Conservation (phyloP, 2,329 filamentous ascomycete genomes). For the Cladosporium oxysporum region DNA sequence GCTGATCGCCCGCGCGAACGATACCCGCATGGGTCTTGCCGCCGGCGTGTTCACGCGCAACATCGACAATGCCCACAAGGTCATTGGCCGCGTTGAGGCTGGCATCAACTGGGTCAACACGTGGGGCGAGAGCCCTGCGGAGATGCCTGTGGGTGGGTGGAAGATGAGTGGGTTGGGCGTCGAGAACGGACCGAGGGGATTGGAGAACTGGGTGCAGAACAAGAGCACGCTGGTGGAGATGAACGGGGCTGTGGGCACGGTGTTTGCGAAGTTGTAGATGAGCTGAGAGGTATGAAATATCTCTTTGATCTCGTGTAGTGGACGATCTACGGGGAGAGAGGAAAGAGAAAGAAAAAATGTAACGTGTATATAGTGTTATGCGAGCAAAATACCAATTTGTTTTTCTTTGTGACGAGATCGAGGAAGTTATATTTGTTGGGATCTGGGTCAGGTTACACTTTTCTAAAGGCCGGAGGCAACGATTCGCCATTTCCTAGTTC, state of each 20-base stretch:
- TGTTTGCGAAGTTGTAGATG: constrained; percentile 53
- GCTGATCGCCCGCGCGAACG: constrained; percentile 71
- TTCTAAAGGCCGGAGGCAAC: not conserved
- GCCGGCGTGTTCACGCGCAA: constrained; percentile 81
- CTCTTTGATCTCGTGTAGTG: not conserved
- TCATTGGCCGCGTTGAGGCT: constrained; percentile 71
- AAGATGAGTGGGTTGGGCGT: constrained; percentile 86
- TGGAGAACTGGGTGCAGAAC: constrained; percentile 81
- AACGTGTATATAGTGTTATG: not conserved
- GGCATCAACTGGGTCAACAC: constrained; percentile 93
- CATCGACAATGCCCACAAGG: constrained; percentile 70
- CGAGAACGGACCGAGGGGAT: constrained; percentile 78
- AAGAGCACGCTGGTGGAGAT: constrained; percentile 89
- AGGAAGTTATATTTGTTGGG: not conserved
- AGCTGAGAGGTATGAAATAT: not conserved
- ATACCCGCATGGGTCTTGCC: constrained; percentile 75
- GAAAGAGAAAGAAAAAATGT: not conserved
- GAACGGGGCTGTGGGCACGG: constrained; percentile 67
- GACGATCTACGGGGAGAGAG: not conserved
- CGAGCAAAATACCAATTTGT: not conserved
- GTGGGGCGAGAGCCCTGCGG: constrained; percentile 88
- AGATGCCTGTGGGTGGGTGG: constrained; percentile 93
- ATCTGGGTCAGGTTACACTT: not conserved
- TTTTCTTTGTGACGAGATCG: not conserved
- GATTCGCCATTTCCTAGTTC: not conserved